Conservation (phyloP, 2,329 filamentous ascomycete genomes). For the Claviceps quebecensis region DNA sequence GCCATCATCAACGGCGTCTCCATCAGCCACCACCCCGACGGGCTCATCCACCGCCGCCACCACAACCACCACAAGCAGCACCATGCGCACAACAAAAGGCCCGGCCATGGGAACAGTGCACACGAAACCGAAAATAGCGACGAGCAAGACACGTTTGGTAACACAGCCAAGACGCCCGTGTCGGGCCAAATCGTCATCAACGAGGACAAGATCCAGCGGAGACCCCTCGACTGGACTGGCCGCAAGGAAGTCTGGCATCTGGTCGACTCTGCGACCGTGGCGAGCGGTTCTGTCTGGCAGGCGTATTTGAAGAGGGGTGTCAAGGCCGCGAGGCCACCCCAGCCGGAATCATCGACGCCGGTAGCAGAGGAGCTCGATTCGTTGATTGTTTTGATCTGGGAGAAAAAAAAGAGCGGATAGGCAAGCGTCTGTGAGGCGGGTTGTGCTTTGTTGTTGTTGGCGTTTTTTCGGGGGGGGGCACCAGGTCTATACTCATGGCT, state of each 20-base stretch:
- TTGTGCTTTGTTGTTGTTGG: background rate
- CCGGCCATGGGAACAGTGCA: too few species aligned
- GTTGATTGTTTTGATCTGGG: constrained; percentile 28
- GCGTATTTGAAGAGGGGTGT: constrained; percentile 26
- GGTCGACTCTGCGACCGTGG: constrained; percentile 22
- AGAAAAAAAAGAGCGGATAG: constrained; percentile 9
- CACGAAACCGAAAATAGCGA: background rate
- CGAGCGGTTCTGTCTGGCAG: constrained; percentile 29
- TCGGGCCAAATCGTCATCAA: constrained; percentile 20
- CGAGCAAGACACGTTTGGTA: background rate
- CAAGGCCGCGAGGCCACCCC: constrained; percentile 5
- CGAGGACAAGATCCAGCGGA: constrained; percentile 15
- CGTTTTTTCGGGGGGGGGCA: background rate
- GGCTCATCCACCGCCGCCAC: constrained; percentile 12
- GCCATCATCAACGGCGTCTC: constrained; percentile 33
- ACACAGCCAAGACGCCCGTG: constrained; percentile 8
- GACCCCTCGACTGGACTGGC: constrained; percentile 22
- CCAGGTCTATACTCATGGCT: too few species aligned
- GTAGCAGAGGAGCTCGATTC: constrained; percentile 20
- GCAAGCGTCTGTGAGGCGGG: background rate
- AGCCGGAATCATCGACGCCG: constrained; percentile 4
- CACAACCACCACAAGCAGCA: background rate
- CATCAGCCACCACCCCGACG: constrained; percentile 27
- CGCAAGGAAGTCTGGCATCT: constrained; percentile 26
- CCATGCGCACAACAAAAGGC: background rate